Conservation (phyloP, 2,329 filamentous ascomycete genomes). For the Neofusicoccum parvum region DNA sequence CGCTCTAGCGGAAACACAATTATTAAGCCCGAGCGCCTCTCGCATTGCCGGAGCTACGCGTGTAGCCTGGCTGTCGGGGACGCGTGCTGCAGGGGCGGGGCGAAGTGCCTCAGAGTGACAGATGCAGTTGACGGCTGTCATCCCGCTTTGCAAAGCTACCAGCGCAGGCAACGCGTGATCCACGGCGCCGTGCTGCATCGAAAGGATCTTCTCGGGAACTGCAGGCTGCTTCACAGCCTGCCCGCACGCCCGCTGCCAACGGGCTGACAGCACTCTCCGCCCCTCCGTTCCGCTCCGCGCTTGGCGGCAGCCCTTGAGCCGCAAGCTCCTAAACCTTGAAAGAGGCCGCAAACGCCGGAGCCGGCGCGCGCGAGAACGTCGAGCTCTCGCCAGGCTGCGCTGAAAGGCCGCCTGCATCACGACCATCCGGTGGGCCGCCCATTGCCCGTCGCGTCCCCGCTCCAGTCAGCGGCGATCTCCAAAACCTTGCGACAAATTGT, state of each 20-base stretch:
- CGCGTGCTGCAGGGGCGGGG: background rate
- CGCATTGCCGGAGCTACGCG: no score
- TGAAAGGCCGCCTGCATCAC: slow-evolving; percentile 18
- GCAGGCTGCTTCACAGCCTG: background rate
- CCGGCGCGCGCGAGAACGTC: slow-evolving; percentile 15
- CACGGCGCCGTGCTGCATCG: background rate
- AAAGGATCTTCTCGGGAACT: background rate
- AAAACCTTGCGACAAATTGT: slow-evolving; percentile 17
- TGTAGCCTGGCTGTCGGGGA: background rate
- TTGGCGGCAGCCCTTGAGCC: slow-evolving; percentile 17
- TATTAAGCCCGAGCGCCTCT: background rate
- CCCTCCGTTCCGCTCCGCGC: slow-evolving; percentile 13
- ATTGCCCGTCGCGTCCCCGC: slow-evolving; percentile 14
- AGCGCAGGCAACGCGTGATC: background rate
- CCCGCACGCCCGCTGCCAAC: background rate
- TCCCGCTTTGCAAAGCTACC: background rate
- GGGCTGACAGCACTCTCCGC: background rate
- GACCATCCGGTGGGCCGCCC: slow-evolving; percentile 5
- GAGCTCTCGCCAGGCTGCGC: slow-evolving; percentile 14
- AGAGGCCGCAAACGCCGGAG: slow-evolving; percentile 19
- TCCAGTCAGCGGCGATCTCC: slow-evolving; percentile 10
- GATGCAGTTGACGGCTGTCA: background rate
- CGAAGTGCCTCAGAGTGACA: background rate
- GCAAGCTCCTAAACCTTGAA: slow-evolving; percentile 19
- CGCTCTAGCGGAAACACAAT: background rate